Conservation (phyloP, 345 rosid species). For the Aegle marmelos region DNA sequence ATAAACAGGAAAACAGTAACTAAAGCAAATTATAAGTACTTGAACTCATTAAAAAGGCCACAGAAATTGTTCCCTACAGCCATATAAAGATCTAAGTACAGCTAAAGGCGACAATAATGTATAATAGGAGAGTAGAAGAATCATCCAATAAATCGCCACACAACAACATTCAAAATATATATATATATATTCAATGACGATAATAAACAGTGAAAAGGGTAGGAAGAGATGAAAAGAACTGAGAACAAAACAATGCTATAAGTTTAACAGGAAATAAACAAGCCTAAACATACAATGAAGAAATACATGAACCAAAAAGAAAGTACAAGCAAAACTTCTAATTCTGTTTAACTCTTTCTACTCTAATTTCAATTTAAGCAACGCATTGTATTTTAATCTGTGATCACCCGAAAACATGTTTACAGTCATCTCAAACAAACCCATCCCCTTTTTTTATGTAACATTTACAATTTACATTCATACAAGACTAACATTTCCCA, state of each 20-base stretch:
- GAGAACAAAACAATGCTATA: neutral
- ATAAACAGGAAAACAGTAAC: neutral
- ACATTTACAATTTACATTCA: neutral
- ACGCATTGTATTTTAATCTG: neutral
- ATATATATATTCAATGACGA: too few species aligned
- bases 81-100: neutral
- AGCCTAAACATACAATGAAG: neutral
- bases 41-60: neutral
- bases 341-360: neutral
- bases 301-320: neutral
- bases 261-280: neutral
- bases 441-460: too few species aligned
- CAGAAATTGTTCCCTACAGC: neutral
- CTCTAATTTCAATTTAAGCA: neutral
- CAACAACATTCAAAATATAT: neutral
- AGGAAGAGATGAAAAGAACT: neutral
- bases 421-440: neutral
- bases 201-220: neutral
- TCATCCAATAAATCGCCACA: neutral
- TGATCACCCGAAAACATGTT: neutral
- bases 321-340: too few species aligned
- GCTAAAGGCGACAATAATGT: neutral
- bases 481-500: neutral
- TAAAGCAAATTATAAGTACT: neutral
- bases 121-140: neutral